phyloP scores from a whole-genome alignment of 257 asterid genomes.

The Solanum sejunctum region DNA sequence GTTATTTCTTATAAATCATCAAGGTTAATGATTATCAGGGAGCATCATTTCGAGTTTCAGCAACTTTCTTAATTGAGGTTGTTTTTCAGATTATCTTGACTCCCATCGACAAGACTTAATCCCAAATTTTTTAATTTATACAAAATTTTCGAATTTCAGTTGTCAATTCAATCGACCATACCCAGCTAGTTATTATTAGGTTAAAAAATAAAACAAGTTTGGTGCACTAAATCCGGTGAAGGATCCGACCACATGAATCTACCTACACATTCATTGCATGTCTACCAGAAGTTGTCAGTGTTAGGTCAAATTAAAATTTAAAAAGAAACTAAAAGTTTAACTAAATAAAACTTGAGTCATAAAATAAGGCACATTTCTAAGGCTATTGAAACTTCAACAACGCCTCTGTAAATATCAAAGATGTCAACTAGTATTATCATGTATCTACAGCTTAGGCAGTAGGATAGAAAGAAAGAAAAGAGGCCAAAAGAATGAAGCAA shows the following conservation, averaged over 20 bases:
- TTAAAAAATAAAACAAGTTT: neutral
- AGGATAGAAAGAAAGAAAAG: neutral
- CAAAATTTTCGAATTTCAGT: too few species aligned
- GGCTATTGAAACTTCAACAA: neutral
- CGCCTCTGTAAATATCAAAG: neutral
- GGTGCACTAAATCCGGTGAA: too few species aligned
- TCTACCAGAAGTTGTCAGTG: too few species aligned
- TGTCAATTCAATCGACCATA: too few species aligned
- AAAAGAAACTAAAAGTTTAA: neutral
- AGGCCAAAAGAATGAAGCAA: neutral
- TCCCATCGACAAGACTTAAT: too few species aligned
- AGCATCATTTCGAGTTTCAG: neutral
- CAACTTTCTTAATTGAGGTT: neutral
- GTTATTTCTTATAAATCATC: neutral
- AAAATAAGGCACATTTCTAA: neutral
- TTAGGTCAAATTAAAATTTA: neutral
- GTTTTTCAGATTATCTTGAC: too few species aligned
- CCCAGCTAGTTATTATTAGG: too few species aligned
- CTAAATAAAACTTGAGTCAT: neutral
- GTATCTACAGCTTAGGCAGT: neutral
- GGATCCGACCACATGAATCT: too few species aligned
- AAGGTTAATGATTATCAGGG: neutral
- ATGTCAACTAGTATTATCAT: neutral
- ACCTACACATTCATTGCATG: too few species aligned
- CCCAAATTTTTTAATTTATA: too few species aligned